Evolutionary conservation across 2,329 filamentous ascomycete genomes (phyloP).

Genomic region (Clonostachys byssicola): DNA sequence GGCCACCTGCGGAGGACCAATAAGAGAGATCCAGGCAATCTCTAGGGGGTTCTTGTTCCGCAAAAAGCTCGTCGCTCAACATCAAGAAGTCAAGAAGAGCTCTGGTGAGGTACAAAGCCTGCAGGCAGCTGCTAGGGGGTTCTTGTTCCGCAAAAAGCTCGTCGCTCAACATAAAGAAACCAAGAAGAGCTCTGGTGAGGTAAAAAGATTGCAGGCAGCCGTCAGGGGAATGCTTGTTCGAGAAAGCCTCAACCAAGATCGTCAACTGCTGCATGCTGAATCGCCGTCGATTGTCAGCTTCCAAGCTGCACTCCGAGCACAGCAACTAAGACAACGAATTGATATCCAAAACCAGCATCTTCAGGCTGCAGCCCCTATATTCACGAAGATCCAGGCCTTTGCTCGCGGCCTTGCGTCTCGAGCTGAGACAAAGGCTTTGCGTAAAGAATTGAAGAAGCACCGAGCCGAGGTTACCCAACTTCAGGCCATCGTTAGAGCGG

Average conservation of each 20-base stretch:
- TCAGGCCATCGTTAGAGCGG: constrained; percentile 49
- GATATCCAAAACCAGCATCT: constrained; percentile 46
- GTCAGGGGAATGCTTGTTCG: constrained; percentile 65
- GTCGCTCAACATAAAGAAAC: constrained; percentile 52
- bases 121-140: constrained; percentile 65
- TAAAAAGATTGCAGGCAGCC: constrained; percentile 60
- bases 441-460: constrained; percentile 42
- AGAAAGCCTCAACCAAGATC: constrained; percentile 47
- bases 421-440: constrained; percentile 34
- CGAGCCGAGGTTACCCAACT: constrained; percentile 36
- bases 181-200: constrained; percentile 41
- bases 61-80: constrained; percentile 49
- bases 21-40: constrained; percentile 61
- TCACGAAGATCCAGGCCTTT: constrained; percentile 36
- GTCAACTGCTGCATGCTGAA: constrained; percentile 45
- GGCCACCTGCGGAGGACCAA: constrained; percentile 55
- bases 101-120: constrained; percentile 51
- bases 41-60: constrained; percentile 65
- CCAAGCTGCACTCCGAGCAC: constrained; percentile 64
- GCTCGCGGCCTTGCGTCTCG: constrained; percentile 45
- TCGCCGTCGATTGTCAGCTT: constrained; percentile 47
- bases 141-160: constrained; percentile 56
- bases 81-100: constrained; percentile 47
- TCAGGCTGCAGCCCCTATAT: constrained; percentile 40
- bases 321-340: constrained; percentile 53